Evolutionary conservation across 2,329 filamentous ascomycete genomes (phyloP), one percentile per base, ranked within the genome.

Genomic region (Sporothrix sp.): DNA sequence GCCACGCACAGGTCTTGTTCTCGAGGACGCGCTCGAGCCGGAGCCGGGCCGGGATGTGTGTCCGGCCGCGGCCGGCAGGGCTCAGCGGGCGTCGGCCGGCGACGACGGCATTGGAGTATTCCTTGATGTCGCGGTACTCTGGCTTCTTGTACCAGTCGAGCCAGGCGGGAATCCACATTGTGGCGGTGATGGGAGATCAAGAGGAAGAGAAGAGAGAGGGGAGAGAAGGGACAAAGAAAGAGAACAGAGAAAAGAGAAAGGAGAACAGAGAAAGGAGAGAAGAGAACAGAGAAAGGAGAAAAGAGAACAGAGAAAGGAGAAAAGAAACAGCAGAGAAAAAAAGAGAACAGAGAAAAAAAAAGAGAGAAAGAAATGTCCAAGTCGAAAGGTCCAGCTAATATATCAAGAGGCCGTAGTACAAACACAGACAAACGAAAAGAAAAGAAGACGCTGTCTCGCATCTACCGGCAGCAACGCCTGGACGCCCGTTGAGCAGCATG

Each of bases 131-230:
- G 21, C 70, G 63, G 57, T 72, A 73, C 52, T 72, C 70, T 2
- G 71, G 71, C 58, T 71, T 73, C 62, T 71, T 72, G 60, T 74
- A 74, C 71, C 71, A 73, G 40, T 59, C 52, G 54, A 71, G 56
- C 68, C 69, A 73, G n/a, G 57, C 54, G 0, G 62, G 63, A 27
- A 61, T 32, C 35, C 39, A 36, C 62, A 65, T 65, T 38, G 33
- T 56, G 47, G 32, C 21, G 25, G 37, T 32, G 13, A 21, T 8
- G 32, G 6, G 14, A 16, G 14, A 3, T 3, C 16, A n/a, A 18
- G 39, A 32, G 39, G 23, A 39, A 37, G 33, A 28, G 16, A 23
- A 37, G 39, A 48, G 33, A 48, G 25, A 4, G 11, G 14, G 27
- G 27, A 23, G 7, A 30, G 5, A 39, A 32, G 7, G 11, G 14